Percentiles rank a stretch among this genome's conserved stretches.
phyloP scores from a whole-genome alignment of 371 early-diverging fungal genomes.

The Saksenaea vasiformis region DNA sequence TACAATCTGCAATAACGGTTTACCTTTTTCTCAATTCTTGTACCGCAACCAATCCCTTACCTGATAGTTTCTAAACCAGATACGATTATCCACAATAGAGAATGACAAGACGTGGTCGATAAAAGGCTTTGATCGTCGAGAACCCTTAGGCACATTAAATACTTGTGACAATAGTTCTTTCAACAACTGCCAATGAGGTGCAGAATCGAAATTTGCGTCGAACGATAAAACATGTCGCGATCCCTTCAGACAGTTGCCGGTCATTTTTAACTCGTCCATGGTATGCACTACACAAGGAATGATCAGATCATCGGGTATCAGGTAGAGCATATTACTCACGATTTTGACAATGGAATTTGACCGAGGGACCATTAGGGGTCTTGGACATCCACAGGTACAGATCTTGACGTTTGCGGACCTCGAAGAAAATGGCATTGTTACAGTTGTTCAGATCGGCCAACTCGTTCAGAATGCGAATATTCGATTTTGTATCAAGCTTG shows the following conservation, averaged over 20 bases:
- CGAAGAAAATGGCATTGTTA: constrained; percentile 96
- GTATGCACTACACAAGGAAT: constrained; percentile 77
- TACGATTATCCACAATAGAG: constrained; percentile 83
- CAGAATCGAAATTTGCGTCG: constrained; percentile 86
- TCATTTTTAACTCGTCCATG: constrained; percentile 97
- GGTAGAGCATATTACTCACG: constrained; percentile 44
- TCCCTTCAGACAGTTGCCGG: constrained; percentile 97
- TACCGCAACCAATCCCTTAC: constrained; percentile 32
- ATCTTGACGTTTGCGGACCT: constrained; percentile 90
- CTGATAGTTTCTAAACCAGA: constrained; percentile 98
- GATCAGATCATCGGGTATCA: not conserved
- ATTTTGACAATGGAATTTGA: constrained; percentile 94
- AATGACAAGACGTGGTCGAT: constrained; percentile 94
- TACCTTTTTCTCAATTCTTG: constrained; percentile 6
- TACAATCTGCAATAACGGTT: constrained; percentile 36
- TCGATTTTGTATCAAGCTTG: constrained; percentile 91
- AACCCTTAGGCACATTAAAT: constrained; percentile 88
- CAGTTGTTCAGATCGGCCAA: constrained; percentile 95
- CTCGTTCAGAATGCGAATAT: constrained; percentile 90
- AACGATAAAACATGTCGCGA: constrained; percentile 95
- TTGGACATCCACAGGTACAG: constrained; percentile 95
- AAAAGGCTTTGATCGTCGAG: constrained; percentile 93
- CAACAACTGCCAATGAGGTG: constrained; percentile 80
- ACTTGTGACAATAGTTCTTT: constrained; percentile 90
- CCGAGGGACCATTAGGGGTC: constrained; percentile 94